phyloP scores from a whole-genome alignment of 2,329 filamentous ascomycete genomes.

The Drechslera avenae region DNA sequence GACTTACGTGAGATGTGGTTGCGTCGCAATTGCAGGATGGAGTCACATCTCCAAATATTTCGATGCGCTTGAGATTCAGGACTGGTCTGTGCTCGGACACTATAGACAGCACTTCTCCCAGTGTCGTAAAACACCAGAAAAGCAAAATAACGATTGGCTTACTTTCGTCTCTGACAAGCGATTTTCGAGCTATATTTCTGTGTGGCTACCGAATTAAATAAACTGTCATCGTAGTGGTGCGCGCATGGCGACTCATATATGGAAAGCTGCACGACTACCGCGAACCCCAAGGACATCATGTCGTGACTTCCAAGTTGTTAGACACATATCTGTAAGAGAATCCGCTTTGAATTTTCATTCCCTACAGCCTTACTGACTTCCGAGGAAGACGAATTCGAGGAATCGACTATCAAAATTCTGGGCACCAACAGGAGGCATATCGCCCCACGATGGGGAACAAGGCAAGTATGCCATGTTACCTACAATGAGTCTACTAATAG shows the following conservation, averaged over 20 bases:
- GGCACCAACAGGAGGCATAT: slow-evolving; percentile 75
- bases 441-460: slow-evolving; percentile 58
- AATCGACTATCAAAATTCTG: slow-evolving; percentile 75
- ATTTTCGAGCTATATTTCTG: neutral
- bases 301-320: slow-evolving; percentile 17
- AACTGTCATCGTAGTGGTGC: neutral
- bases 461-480: slow-evolving; percentile 12
- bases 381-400: slow-evolving; percentile 58
- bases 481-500: slow-evolving; percentile 6
- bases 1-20: slow-evolving; percentile 36
- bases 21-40: slow-evolving; percentile 30
- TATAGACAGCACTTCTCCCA: slow-evolving; percentile 18
- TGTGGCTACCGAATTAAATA: neutral
- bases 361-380: neutral
- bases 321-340: slow-evolving; percentile 47
- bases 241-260: slow-evolving; percentile 38
- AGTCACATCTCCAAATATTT: slow-evolving; percentile 36
- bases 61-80: slow-evolving; percentile 22
- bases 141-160: neutral
- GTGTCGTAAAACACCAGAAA: slow-evolving; percentile 11
- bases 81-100: slow-evolving; percentile 31
- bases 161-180: neutral
- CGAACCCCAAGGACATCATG: slow-evolving; percentile 11
- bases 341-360: no score
- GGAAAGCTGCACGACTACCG: slow-evolving; percentile 25